These are phyloP conservation scores for Basidiobolus meristosporus DNA, from an alignment of 371 early-diverging fungal genomes.

Conservation along the genomic window DNA sequence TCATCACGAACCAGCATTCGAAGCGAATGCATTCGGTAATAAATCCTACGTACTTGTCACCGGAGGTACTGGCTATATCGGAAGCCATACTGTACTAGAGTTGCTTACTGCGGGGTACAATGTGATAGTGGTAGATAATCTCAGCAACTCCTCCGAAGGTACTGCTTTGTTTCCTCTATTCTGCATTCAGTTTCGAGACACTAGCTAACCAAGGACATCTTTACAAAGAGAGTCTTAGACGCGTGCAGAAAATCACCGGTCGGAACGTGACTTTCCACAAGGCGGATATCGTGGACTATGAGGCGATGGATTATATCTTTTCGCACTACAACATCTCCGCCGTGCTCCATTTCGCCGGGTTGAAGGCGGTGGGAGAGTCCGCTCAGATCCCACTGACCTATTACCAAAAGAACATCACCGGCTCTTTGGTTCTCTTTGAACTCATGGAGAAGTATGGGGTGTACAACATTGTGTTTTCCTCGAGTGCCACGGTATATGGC, in stretches of 20 bases:
- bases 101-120: slow-evolving; percentile 40
- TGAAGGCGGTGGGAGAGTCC: slow-evolving; percentile 83
- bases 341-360: slow-evolving; percentile 81
- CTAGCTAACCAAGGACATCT: too few species aligned
- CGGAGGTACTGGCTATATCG: slow-evolving; percentile 68
- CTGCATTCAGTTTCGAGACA: too few species aligned
- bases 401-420: slow-evolving; percentile 72
- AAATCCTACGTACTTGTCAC: slow-evolving; percentile 21
- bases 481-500: slow-evolving; percentile 75
- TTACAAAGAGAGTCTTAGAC: slow-evolving; percentile 23
- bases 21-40: too few species aligned
- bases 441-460: slow-evolving; percentile 39
- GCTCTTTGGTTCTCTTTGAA: slow-evolving; percentile 50
- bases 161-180: too few species aligned
- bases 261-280: slow-evolving; percentile 26
- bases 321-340: slow-evolving; percentile 22
- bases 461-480: slow-evolving; percentile 66
- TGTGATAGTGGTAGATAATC: slow-evolving; percentile 70
- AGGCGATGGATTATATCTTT: slow-evolving; percentile 6
- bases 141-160: slow-evolving; percentile 33
- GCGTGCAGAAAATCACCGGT: slow-evolving; percentile 38
- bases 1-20: too few species aligned
- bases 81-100: slow-evolving; percentile 81
- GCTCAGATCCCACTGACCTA: slow-evolving; percentile 61
- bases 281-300: slow-evolving; percentile 24